These are phyloP conservation scores for Collybia mongolica DNA, from an alignment of 768 basidiomycete genomes.

Conservation along the genomic window DNA sequence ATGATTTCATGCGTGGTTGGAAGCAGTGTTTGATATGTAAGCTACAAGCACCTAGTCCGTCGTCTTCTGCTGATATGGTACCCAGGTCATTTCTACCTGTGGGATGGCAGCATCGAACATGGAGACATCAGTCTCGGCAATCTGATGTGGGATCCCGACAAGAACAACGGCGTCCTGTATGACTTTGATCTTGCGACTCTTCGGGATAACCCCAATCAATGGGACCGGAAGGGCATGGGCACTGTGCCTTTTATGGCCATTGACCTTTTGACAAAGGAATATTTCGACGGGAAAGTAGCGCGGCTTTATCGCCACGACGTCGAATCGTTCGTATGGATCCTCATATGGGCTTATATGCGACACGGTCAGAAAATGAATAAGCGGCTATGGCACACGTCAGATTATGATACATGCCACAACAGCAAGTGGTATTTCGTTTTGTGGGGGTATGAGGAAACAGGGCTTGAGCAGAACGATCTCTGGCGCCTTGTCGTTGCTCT, in stretches of 20 bases:
- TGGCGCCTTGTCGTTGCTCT: too few species aligned
- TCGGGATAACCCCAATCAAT: background rate
- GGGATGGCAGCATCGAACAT: slow-evolving; percentile 18
- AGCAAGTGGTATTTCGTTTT: too few species aligned
- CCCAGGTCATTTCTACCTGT: slow-evolving; percentile 20
- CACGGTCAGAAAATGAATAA: too few species aligned
- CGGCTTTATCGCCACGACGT: slow-evolving; percentile 5
- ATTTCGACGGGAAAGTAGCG: background rate
- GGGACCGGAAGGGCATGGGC: too few species aligned
- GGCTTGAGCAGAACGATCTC: too few species aligned
- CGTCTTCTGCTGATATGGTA: background rate
- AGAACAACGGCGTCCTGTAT: slow-evolving; percentile 16
- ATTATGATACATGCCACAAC: too few species aligned
- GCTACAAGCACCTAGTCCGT: background rate
- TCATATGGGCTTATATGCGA: background rate
- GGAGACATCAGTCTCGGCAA: slow-evolving; percentile 23
- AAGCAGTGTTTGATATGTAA: slow-evolving; percentile 4
- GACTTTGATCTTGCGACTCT: slow-evolving; percentile 22
- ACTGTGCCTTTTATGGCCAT: slow-evolving; percentile 4
- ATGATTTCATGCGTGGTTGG: background rate
- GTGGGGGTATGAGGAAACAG: too few species aligned
- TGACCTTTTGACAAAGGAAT: background rate
- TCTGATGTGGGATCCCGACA: slow-evolving; percentile 16
- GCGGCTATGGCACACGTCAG: too few species aligned
- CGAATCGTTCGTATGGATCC: slow-evolving; percentile 8